Percentiles rank a stretch among this genome's conserved stretches.
Conservation (phyloP, 2,329 filamentous ascomycete genomes). For the Gaeumannomyces sp. region DNA sequence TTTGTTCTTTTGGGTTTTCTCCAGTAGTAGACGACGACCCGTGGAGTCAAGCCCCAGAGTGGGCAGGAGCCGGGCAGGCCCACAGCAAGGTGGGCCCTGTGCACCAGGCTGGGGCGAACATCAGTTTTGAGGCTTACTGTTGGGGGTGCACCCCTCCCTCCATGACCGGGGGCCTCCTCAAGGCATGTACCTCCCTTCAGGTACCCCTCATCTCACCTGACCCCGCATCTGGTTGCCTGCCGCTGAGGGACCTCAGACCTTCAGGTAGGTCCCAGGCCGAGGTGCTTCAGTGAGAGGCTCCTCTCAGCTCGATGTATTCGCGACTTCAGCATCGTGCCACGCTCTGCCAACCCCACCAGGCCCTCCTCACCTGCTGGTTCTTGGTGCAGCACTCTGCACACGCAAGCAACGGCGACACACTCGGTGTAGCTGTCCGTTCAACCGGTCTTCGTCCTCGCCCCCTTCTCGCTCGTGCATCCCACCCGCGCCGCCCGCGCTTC, state of each 20-base stretch:
- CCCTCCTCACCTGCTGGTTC: not conserved
- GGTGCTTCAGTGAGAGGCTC: not conserved
- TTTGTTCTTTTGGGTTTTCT: too few relatives aligned
- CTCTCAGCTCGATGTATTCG: not conserved
- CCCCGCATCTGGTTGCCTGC: not conserved
- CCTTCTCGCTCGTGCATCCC: not conserved
- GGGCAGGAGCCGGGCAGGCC: not conserved
- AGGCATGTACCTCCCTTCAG: not conserved
- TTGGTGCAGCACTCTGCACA: not conserved
- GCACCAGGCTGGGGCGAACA: too few relatives aligned
- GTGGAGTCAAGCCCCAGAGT: too few relatives aligned
- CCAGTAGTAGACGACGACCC: too few relatives aligned
- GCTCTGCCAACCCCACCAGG: not conserved
- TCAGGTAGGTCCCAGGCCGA: too few relatives aligned
- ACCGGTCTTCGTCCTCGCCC: too few relatives aligned
- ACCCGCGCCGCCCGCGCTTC: conserved; percentile 1
- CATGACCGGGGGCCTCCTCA: too few relatives aligned
- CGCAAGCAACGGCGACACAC: not conserved
- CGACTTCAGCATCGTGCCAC: not conserved
- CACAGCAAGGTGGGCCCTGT: not conserved
- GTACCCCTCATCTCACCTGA: not conserved
- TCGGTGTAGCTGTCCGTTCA: not conserved
- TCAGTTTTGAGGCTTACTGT: too few relatives aligned
- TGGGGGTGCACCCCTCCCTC: too few relatives aligned
- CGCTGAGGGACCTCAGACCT: too few relatives aligned